Evolutionary conservation across 2,329 filamentous ascomycete species (phyloP).

Genomic region (Aciculosporium take): DNA sequence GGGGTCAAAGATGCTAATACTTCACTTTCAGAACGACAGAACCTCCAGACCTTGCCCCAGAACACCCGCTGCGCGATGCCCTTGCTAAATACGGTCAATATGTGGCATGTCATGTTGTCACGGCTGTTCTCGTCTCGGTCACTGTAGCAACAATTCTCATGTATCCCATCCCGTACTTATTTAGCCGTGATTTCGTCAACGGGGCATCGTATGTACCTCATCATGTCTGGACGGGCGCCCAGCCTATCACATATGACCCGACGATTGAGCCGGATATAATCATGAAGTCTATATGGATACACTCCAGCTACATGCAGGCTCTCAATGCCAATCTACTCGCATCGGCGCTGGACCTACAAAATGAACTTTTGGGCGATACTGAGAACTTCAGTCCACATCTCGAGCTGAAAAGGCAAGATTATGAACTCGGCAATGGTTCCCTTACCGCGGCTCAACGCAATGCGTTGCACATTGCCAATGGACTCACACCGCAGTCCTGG

Average conservation of each 20-base stretch:
- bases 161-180: conserved; percentile 64
- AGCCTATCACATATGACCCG: conserved; percentile 40
- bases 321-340: conserved; percentile 50
- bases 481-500: conserved; percentile 50
- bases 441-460: conserved; percentile 35
- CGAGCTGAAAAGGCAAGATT: conserved; percentile 13
- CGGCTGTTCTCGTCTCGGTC: conserved; percentile 61
- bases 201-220: conserved; percentile 59
- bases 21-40: conserved; percentile 53
- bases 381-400: conserved; percentile 37
- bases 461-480: conserved; percentile 43
- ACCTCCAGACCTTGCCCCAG: conserved; percentile 48
- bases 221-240: conserved; percentile 69
- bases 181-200: conserved; percentile 56
- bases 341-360: conserved; percentile 54
- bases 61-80: conserved; percentile 49
- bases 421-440: conserved; percentile 18
- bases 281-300: conserved; percentile 71
- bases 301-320: conserved; percentile 67
- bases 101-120: conserved; percentile 58
- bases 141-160: conserved; percentile 54
- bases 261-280: conserved; percentile 52
- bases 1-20: not conserved
- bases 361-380: conserved; percentile 50
- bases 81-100: conserved; percentile 58